Base-by-base conservation (phyloP, 768 basidiomycete species). In the Epithele typhae region DNA sequence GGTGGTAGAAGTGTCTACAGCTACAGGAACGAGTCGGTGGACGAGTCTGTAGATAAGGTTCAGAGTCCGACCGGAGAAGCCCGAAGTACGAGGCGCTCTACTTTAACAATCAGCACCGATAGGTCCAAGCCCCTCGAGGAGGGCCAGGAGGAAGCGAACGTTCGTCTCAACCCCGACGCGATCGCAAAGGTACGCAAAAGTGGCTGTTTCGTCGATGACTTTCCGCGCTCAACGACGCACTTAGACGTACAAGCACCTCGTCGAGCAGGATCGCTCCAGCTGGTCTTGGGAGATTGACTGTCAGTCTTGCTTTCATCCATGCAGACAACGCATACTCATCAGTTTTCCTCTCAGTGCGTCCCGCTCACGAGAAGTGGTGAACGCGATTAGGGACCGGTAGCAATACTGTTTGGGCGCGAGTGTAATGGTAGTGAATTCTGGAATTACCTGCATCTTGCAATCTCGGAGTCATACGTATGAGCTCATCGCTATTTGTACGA, bases 221-320 rank as follows among this genome's bases (percentile, higher is more conserved):
- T 15, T n/a, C n/a, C n/a, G n/a, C n/a, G n/a, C n/a, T n/a, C n/a
- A 3, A 22, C 5, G 2, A 7, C 8, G 3, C 7, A 25, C 3
- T 9, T 49, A 87, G 85, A 64, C 80, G 0, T 86, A 86, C 54
- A 62, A 83, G 22, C 76, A 75, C 56, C 76, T 89, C 19, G 73
- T 68, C 4, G 73, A 78, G 35, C 87, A 87, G 64, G 82, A 84
- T 44, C 73, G 78, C 22, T 82, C 82, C 30, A 74, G 81, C 11
- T 84, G 77, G 82, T 81, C 82, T 19, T 89, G 84, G 84, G 87
- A 88, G 58, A 69, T 89, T 24, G 86, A 88, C 53, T 68, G 85
- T 87, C 56, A 68, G 84, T 67, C 5, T 19, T 33, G n/a, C n/a
- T n/a, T n/a, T 7, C 27, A 30, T 30, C 27, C 27, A 30, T 30